Percentiles rank a stretch among this genome's conserved stretches.
Conservation (phyloP, 1,139 yeast species). For the Lodderomyces theae region DNA sequence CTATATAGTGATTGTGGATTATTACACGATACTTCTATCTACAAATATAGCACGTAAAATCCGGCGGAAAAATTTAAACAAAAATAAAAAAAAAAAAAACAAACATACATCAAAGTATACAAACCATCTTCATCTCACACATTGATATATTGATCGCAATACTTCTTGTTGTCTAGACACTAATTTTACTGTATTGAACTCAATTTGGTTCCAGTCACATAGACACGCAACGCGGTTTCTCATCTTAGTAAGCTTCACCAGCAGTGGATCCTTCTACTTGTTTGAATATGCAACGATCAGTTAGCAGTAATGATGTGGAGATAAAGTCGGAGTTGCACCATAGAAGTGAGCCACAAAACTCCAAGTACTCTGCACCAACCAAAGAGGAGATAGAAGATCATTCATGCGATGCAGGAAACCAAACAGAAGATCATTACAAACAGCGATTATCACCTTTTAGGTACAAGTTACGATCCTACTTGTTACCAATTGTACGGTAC, state of each 20-base stretch:
- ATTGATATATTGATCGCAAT: neutral
- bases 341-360: neutral
- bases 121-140: neutral
- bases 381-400: conserved; percentile 6
- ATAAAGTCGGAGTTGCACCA: neutral
- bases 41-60: neutral
- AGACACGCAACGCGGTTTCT: neutral
- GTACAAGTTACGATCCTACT: conserved; percentile 50
- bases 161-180: neutral
- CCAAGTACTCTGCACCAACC: neutral
- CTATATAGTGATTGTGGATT: no score
- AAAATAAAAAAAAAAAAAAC: neutral
- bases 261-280: neutral
- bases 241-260: no score
- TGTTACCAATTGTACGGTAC: conserved; percentile 58
- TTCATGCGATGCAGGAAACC: conserved; percentile 66
- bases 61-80: neutral
- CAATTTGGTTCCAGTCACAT: neutral
- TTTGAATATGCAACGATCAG: neutral
- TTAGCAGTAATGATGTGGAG: neutral
- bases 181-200: neutral
- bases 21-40: no score
- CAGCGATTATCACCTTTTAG: conserved; percentile 57
- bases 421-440: conserved; percentile 63
- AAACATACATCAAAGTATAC: neutral